Evolutionary conservation across 139 green algal species (phyloP).

Genomic region (Zygnema circumcarinatum): DNA sequence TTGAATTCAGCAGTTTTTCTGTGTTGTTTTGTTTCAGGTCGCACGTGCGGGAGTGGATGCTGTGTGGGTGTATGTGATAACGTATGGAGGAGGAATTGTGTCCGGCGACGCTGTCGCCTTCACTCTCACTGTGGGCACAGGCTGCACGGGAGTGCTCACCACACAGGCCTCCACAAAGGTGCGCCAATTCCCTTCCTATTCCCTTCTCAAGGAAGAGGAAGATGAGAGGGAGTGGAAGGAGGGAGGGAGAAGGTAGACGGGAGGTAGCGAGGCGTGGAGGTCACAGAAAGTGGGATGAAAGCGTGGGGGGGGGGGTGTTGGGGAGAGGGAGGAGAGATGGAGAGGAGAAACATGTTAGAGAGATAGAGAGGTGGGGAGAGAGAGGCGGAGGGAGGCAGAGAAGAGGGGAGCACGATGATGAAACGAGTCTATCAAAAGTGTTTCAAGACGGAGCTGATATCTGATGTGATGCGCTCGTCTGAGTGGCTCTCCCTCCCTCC

Average conservation of each 20-base stretch:
- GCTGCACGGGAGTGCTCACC: constrained; percentile 49
- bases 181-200: background rate
- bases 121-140: background rate
- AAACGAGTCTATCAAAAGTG: too few species aligned
- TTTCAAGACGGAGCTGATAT: too few species aligned
- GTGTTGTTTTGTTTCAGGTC: constrained; percentile 2
- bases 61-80: constrained; percentile 59
- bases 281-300: background rate
- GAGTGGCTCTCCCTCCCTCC: too few species aligned
- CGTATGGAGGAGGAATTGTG: constrained; percentile 63
- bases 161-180: constrained; percentile 65
- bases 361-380: too few species aligned
- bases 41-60: constrained; percentile 4
- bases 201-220: too few species aligned
- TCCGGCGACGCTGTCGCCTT: constrained; percentile 53
- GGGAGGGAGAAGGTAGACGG: background rate
- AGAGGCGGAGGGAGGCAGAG: too few species aligned
- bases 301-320: background rate
- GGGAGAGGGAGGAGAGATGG: too few species aligned
- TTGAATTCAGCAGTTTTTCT: too few species aligned
- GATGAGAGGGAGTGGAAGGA: too few species aligned
- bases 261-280: background rate
- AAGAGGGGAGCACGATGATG: too few species aligned
- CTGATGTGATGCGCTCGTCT: too few species aligned
- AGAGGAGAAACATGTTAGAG: too few species aligned